Base-by-base conservation (phyloP, 2,329 filamentous ascomycete species). In the Fusarium temperatum region DNA sequence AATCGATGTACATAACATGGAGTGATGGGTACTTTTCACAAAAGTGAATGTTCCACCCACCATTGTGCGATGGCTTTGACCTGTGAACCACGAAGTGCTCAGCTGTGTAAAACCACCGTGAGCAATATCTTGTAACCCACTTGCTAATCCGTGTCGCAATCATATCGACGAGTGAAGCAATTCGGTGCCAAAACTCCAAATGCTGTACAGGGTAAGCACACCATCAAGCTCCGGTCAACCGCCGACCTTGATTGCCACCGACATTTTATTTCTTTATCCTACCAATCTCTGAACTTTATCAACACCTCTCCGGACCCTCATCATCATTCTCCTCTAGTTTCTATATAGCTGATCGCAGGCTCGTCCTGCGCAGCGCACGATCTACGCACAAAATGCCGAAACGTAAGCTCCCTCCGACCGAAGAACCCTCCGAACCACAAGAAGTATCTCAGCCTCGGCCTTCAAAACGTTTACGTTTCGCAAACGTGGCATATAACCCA, bases 391-490 rank as follows among this genome's bases (percentile, higher is more conserved):
- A 57, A 47, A 81, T 81, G 79, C 54, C 63, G 10, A 81, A 81
- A 60, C 77, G 79, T 35, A 80, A 76, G 59, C 64, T 63, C 56
- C 61, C 64, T 39, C 36, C 42, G 14, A 48, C 45, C 42, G 72
- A 70, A 42, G 54, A 70, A 62, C 45, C 47, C 66, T 39, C 53
- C 32, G 35, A 70, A 15, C 39, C 26, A 58, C 50, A 54, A 28
- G 30, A 51, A 30, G 55, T 58, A 61, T 50, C 50, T 39, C 60
- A 42, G 54, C 54, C 68, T 42, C 60, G 69, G 54, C 70, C 68
- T 20, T 45, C 71, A 32, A 80, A 80, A 59, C 79, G 79, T 35
- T 44, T 38, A 20, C 77, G 77, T 41, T 55, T 71, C 56, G 63
- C 66, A 47, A 64, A 69, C 12, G 44, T 30, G 45, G 42, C 69